Evolutionary conservation across 305 asterid genomes (phyloP), one percentile per base, ranked within the genome.

Genomic region (Caryopteris hybrid): DNA sequence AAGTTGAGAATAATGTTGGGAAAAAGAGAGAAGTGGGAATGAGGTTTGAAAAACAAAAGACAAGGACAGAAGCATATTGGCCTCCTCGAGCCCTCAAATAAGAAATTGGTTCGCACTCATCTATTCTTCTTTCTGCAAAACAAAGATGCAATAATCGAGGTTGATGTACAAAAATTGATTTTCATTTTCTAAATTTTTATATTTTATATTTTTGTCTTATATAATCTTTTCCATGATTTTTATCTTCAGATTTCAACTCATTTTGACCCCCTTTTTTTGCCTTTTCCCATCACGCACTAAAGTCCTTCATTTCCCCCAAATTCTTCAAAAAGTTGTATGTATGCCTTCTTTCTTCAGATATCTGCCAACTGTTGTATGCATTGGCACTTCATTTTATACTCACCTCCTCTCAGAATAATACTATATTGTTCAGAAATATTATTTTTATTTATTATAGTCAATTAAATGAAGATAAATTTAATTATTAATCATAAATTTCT

Each of bases 71-170:
- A 81, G 80, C 69, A 73, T 56, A 73, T 57, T 10, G 59, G 63
- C 81, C 82, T 81, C 81, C 82, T 81, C 85, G 80, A 83, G 85
- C 84, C 85, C 83, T 73, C 74, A 71, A 85, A 77, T 59, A 73
- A 63, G 16, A 64, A 61, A 16, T 25, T 9, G 54, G 29, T 51
- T 62, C 22, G 55, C 66, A 36, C 45, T 34, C 69, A 41, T 63
- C 65, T 63, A 39, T 56, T 63, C 75, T 54, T 64, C 74, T 48
- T 39, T 18, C 29, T 68, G 27, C 42, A n/a, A 61, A 71, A 14
- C 16, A 38, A 43, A 20, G 54, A 47, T 65, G 50, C 60, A 78
- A 12, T 25, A 20, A 12, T 34, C 82, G 76, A 77, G 70, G 68
- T 69, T 62, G 68, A 45, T 43, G 23, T 51, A 50, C 8, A 14